phyloP scores from a whole-genome alignment of 129 eudicot genomes.

The Solidago caesia region DNA sequence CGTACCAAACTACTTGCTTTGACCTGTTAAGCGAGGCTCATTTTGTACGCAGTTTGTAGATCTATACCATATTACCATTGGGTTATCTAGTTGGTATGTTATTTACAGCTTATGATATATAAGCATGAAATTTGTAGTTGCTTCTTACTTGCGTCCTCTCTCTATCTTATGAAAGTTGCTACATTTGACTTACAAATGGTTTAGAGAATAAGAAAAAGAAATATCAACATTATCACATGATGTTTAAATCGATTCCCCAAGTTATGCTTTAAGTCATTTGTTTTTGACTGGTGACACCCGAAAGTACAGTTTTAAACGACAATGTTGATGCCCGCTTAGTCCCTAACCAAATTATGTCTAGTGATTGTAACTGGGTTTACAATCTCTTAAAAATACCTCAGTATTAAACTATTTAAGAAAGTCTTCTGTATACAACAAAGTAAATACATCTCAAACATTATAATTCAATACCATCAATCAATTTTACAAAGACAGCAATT shows the following conservation, averaged over 20 bases:
- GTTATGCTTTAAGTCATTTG: background rate
- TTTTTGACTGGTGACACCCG: background rate
- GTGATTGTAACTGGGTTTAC: background rate
- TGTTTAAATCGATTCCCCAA: background rate
- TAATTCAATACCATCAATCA: background rate
- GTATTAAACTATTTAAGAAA: no score
- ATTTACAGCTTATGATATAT: background rate
- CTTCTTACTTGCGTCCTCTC: background rate
- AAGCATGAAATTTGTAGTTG: background rate
- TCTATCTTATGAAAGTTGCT: background rate
- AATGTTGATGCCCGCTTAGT: background rate
- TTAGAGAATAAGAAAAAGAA: background rate
- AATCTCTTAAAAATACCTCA: no score
- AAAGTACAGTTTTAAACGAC: conserved; percentile 10
- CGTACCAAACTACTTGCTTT: no score
- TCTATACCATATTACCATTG: no score
- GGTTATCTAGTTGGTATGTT: background rate
- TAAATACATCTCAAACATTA: background rate
- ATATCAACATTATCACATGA: no score
- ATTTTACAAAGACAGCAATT: background rate
- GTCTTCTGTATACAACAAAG: no score
- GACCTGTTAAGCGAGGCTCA: no score
- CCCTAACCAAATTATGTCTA: background rate
- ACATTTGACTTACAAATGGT: background rate
- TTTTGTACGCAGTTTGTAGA: no score